Base-by-base conservation (phyloP, 352 stramenopile genomes). In the Globisporangium polare region DNA sequence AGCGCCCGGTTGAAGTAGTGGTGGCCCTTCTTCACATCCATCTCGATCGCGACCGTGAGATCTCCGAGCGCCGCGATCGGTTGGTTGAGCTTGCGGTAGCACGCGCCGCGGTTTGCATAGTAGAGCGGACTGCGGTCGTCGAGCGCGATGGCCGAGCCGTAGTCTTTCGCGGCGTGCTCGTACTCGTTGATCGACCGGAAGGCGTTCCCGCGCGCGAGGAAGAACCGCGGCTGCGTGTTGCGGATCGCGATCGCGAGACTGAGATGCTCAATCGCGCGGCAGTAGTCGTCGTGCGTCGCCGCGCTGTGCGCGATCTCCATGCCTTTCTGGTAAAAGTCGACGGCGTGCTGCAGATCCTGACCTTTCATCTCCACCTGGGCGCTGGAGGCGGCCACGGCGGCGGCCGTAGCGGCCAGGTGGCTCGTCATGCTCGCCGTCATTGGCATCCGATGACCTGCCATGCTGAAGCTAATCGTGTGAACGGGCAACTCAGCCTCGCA, bases 1-100 rank as follows among this genome's bases (percentile, higher is more conserved):
- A 86, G 78, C 9, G 80, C 84, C 3, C 84, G 78, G n/a, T 83
- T 93, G 43, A 91, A 86, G 57, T 86, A 91, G 60, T 93, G 84
- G 2, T 72, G 72, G 1, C 71, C 84, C 51, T 90, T 90, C 37
- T 86, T 85, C 24, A 70, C 68, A 53, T 93, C 84, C 53, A 90
- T 75, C 53, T 91, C 84, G 41, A 90, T 80, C 24, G 84, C 84
- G 2, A 71, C 65, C 0, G 80, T 93, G 27, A 93, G 71, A 24
- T 93, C 82, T 43, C 89, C 77, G 7, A 93, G 75, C 51, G 82
- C 84, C 20, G 71, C 77, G 1, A 71, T 57, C 0, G 78, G 74
- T 31, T 82, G 67, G 12, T 80, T 81, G 20, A 93, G 75, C 67
- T 93, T 93, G 33, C 84, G 84, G 58, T 83, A 83, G 54, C 81